A percentile compares a stretch with the other conserved stretches of the same genome.
phyloP scores from a whole-genome alignment of 2,329 filamentous ascomycete genomes.

The Penicillium olsonii region DNA sequence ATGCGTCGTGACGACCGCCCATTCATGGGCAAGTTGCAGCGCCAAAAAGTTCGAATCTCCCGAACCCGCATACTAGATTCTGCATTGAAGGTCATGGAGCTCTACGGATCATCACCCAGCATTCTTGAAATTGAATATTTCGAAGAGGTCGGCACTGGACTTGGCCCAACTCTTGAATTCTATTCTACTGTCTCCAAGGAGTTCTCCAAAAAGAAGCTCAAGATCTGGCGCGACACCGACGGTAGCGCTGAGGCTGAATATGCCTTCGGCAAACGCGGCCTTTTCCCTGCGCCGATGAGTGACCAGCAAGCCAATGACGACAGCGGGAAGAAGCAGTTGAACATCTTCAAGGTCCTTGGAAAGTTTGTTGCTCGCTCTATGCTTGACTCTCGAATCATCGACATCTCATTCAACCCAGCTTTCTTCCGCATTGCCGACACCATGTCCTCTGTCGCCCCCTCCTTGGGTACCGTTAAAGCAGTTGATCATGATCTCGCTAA shows the following conservation, averaged over 20 bases:
- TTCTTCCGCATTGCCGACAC: slow-evolving; percentile 92
- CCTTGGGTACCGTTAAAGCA: slow-evolving; percentile 82
- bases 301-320: slow-evolving; percentile 72
- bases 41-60: slow-evolving; percentile 97
- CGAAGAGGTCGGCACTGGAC: slow-evolving; percentile 93
- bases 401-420: slow-evolving; percentile 94
- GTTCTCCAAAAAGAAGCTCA: slow-evolving; percentile 95
- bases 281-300: slow-evolving; percentile 91
- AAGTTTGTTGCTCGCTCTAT: slow-evolving; percentile 98
- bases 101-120: slow-evolving; percentile 95
- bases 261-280: slow-evolving; percentile 77
- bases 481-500: slow-evolving; percentile 85
- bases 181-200: slow-evolving; percentile 97
- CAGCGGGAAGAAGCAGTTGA: slow-evolving; percentile 82
- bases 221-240: slow-evolving; percentile 93
- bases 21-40: slow-evolving; percentile 85
- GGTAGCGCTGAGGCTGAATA: slow-evolving; percentile 73
- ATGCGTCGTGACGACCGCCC: slow-evolving; percentile 84
- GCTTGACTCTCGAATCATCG: slow-evolving; percentile 97
- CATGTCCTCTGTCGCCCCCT: slow-evolving; percentile 69
- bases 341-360: slow-evolving; percentile 88
- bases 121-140: slow-evolving; percentile 98
- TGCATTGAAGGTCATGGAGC: slow-evolving; percentile 96
- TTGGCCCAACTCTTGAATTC: slow-evolving; percentile 94
- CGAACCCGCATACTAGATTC: slow-evolving; percentile 93